Base-by-base conservation (phyloP, 1,284 basidiomycete species). In the Marasmius sp. region DNA sequence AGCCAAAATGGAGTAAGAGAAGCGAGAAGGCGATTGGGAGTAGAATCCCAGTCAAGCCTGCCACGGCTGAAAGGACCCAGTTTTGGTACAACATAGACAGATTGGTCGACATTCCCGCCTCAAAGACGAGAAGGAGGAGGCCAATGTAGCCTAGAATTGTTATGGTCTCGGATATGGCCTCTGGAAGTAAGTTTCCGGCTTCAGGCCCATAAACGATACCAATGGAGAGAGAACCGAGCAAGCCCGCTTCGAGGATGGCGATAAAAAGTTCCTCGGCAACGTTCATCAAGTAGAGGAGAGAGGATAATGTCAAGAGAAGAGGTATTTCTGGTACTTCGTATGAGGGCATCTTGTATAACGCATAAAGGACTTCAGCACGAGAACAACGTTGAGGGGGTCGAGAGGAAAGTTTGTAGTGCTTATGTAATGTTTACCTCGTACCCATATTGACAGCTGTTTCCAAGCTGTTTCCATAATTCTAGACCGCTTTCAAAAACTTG, bases 1-100 rank as follows among this genome's bases (percentile, higher is more conserved):
- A 79, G 45, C 72, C 75, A 51, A 71, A 67, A 61, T 72, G 65
- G 43, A 79, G 61, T 12, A 78, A 65, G 12, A 74, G 64, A 60
- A 80, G 65, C 41, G 75, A 73, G 3, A 79, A 60, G 8, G 68
- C 70, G 56, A 80, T 73, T 1, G 78, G 79, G 14, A 79, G 65
- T 18, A 68, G 54, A 47, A 79, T 71, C 10, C 79, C 79, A 0
- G 74, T 74, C 7, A 75, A 59, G 10, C 76, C 79, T 7, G 74
- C 73, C 9, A 70, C 60, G 8, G 68, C 63, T 11, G 75, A 74
- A 5, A 78, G 66, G 9, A 69, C 58, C 9, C 77, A 63, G 60
- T 78, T 79, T 5, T 68, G 60, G 48, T 73, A 66, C 45, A 79
- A 66, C 8, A 75, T 66, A 45, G 63, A 45, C 34, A 74, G 66